Evolutionary conservation across 2,329 filamentous ascomycete genomes (phyloP), one percentile per base, ranked within the genome.

Genomic region (Alternaria sp.): DNA sequence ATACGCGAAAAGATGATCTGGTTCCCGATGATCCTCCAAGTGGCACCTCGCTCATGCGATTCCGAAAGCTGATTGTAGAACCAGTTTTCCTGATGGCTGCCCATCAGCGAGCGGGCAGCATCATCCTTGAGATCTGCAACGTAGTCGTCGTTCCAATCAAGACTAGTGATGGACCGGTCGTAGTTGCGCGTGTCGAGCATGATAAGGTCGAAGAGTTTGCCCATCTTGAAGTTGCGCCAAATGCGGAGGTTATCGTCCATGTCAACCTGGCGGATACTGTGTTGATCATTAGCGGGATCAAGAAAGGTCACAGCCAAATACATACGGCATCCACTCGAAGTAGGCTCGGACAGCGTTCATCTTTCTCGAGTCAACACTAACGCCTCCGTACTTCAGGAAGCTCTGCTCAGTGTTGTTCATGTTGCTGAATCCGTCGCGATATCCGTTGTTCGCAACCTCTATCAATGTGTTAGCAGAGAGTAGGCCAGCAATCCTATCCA

Each of bases 61-160:
- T 83, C 75, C 3, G 80, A 81, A 3, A 90, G 77, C 46, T 83
- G 78, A 40, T 57, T 57, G 46, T 68, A 74, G 29, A 75, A 73
- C 90, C 90, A 92, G 65, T 86, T 85, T 74, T 92, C 90, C 72
- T 92, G 90, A 11, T 83, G 83, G 2, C 82, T 80, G 1, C 90
- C 90, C 88, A 92, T 91, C 61, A 92, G 77, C 0, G 83, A 84
- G 4, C 89, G 84, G 9, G 85, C 83, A 6, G 88, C 85, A 57
- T 92, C 88, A 64, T 91, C 83, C 26, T 80, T 84, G 57, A 91
- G 86, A 3, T 80, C 66, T 50, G 83, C 79, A 41, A 88, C 78
- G 68, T 89, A 89, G 34, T 84, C 78, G 5, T 82, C 81, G 67
- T 90, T 89, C 81, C 83, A 58, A 1, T 63, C 36, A 0, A 58